Evolutionary conservation across 768 basidiomycete genomes (phyloP).

Genomic region (Filobasidium wieringae): DNA sequence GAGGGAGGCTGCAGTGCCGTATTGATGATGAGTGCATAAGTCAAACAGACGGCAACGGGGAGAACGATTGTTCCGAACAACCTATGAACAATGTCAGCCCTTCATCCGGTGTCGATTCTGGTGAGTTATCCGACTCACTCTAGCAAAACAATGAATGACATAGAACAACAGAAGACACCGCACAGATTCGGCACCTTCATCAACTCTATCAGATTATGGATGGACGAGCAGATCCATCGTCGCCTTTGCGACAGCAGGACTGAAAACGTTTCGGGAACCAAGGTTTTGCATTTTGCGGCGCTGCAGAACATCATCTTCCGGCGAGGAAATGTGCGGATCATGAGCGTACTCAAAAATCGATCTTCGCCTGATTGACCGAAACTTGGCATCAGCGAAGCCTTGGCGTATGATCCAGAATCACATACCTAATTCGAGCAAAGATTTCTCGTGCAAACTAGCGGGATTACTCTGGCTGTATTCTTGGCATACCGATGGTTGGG

Average conservation of each 20-base stretch:
- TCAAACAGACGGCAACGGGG: constrained; percentile 83
- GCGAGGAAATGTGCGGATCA: constrained; percentile 92
- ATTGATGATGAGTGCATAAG: constrained; percentile 72
- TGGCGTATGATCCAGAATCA: background rate
- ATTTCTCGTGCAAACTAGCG: constrained; percentile 92
- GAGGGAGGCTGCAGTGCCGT: constrained; percentile 70
- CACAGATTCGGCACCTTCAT: constrained; percentile 92
- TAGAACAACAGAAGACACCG: constrained; percentile 98
- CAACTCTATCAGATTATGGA: constrained; percentile 98
- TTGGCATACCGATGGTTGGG: constrained; percentile 91
- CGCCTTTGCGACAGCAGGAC: constrained; percentile 91
- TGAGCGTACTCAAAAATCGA: constrained; percentile 93
- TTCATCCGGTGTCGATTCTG: no score
- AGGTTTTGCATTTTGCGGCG: constrained; percentile 84
- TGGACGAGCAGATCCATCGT: constrained; percentile 98
- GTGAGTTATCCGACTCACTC: constrained; percentile 43
- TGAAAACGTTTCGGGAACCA: constrained; percentile 89
- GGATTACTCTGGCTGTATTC: constrained; percentile 94
- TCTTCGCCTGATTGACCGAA: constrained; percentile 58
- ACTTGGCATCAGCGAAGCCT: no score
- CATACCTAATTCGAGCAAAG: constrained; percentile 61
- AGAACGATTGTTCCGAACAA: constrained; percentile 51
- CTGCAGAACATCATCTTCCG: constrained; percentile 99
- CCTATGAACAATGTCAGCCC: constrained; percentile 43
- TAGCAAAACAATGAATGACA: constrained; percentile 99